Percentiles rank a stretch among this genome's conserved stretches.
Conservation (phyloP, 805 yeast species). For the Candida adriatica region DNA sequence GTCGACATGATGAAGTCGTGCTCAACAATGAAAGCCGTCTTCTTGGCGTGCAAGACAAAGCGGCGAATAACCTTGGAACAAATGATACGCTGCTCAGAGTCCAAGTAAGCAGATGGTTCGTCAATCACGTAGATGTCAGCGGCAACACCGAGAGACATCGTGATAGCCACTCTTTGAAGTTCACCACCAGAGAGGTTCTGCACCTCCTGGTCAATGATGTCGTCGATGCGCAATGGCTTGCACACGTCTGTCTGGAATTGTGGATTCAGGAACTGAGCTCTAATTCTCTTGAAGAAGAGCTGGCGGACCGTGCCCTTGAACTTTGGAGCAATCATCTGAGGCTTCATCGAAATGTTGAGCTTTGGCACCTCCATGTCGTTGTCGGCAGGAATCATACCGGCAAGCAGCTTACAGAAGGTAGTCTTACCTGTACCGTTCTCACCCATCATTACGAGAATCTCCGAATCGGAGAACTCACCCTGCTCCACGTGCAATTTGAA, state of each 20-base stretch:
- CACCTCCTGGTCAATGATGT: slow-evolving; percentile 94
- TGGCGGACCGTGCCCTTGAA: slow-evolving; percentile 99
- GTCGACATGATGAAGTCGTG: slow-evolving; percentile 99
- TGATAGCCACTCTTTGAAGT: slow-evolving; percentile 98
- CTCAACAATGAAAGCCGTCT: slow-evolving; percentile 98
- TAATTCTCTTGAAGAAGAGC: slow-evolving; percentile 91
- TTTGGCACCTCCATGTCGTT: slow-evolving; percentile 73
- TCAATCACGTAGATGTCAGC: slow-evolving; percentile 97
- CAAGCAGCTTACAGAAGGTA: slow-evolving; percentile 89
- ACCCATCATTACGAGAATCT: slow-evolving; percentile 98
- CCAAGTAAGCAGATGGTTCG: slow-evolving; percentile 98
- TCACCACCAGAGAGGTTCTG: slow-evolving; percentile 99
- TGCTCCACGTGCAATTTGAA: slow-evolving; percentile 74
- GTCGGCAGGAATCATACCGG: slow-evolving; percentile 90
- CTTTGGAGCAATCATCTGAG: slow-evolving; percentile 98
- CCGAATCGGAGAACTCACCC: slow-evolving; percentile 94
- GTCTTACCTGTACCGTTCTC: slow-evolving; percentile 99
- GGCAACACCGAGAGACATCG: slow-evolving; percentile 84
- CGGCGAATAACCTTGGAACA: slow-evolving; percentile 98
- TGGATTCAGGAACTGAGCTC: slow-evolving; percentile 89
- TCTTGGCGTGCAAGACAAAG: slow-evolving; percentile 91
- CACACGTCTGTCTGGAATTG: slow-evolving; percentile 98
- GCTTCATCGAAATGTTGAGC: slow-evolving; percentile 93
- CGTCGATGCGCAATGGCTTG: slow-evolving; percentile 90
- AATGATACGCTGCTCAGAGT: slow-evolving; percentile 98